Conservation (phyloP, 1,284 basidiomycete genomes). For the Ustilago nuda region DNA sequence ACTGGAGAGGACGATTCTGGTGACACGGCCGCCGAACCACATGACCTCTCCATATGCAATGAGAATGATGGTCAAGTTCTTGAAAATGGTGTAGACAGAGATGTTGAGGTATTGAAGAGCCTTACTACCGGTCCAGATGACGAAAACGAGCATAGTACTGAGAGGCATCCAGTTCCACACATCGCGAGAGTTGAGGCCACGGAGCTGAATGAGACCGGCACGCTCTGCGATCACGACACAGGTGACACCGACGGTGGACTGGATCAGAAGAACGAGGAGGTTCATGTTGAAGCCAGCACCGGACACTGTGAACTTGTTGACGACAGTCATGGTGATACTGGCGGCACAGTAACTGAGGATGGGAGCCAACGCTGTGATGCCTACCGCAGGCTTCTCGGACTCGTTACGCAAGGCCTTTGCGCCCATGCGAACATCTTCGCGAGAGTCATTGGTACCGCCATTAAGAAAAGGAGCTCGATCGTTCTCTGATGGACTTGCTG, state of each 20-base stretch:
- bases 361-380: conserved; percentile 74
- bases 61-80: conserved; percentile 97
- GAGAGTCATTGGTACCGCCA: conserved; percentile 18
- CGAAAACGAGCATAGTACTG: conserved; percentile 87
- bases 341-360: conserved; percentile 91
- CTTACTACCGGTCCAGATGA: conserved; percentile 98
- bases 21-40: conserved; percentile 94
- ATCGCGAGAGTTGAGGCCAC: conserved; percentile 84
- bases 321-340: conserved; percentile 96
- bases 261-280: conserved; percentile 90
- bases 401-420: conserved; percentile 37
- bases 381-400: conserved; percentile 37
- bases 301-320: conserved; percentile 99
- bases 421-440: conserved; percentile 51
- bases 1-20: conserved; percentile 85
- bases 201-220: conserved; percentile 86
- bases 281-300: conserved; percentile 96
- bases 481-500: conserved; percentile 51
- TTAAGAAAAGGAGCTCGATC: conserved; percentile 50
- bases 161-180: conserved; percentile 95
- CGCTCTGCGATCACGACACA: conserved; percentile 83
- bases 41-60: conserved; percentile 98
- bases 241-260: conserved; percentile 79
- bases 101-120: conserved; percentile 75
- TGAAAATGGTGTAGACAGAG: conserved; percentile 83